A percentile compares a stretch with the other conserved stretches of the same genome.
Evolutionary conservation across 768 basidiomycete genomes (phyloP).

Genomic region (Tylopilus intermedius): DNA sequence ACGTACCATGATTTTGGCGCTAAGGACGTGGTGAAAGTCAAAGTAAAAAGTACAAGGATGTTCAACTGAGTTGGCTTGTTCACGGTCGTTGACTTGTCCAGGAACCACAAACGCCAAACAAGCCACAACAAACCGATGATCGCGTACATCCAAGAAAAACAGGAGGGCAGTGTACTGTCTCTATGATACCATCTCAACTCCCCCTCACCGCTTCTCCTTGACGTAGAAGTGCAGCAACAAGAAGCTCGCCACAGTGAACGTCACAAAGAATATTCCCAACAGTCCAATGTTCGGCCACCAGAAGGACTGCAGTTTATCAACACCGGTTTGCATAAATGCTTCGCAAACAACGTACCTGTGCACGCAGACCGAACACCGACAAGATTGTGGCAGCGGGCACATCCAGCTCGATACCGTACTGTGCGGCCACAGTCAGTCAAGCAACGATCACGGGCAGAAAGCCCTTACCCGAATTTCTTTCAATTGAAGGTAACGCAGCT

Average conservation of each 20-base stretch:
- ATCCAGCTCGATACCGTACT: slow-evolving; percentile 97
- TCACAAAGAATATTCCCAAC: slow-evolving; percentile 79
- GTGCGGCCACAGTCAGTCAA: slow-evolving; percentile 10
- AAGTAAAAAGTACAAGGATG: slow-evolving; percentile 7
- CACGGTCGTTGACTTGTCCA: not conserved
- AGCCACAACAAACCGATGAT: slow-evolving; percentile 7
- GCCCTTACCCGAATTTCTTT: slow-evolving; percentile 78
- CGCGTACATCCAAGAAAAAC: not conserved
- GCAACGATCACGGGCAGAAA: not conserved
- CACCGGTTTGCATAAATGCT: not conserved
- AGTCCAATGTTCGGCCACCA: slow-evolving; percentile 97
- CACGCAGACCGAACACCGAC: slow-evolving; percentile 86
- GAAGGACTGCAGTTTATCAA: slow-evolving; percentile 57
- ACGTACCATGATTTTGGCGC: slow-evolving; percentile 24
- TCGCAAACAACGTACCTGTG: slow-evolving; percentile 53
- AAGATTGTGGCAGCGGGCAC: slow-evolving; percentile 94
- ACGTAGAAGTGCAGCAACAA: slow-evolving; percentile 83
- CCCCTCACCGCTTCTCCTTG: slow-evolving; percentile 54
- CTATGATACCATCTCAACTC: slow-evolving; percentile 3
- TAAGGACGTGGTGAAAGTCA: slow-evolving; percentile 2
- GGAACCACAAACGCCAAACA: slow-evolving; percentile 23
- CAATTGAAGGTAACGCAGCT: slow-evolving; percentile 87
- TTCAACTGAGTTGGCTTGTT: not conserved
- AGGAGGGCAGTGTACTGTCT: not conserved
- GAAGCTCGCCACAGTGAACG: slow-evolving; percentile 74